phyloP scores from a whole-genome alignment of 306 rosid species.

The apple (Malus domestica) region DNA sequence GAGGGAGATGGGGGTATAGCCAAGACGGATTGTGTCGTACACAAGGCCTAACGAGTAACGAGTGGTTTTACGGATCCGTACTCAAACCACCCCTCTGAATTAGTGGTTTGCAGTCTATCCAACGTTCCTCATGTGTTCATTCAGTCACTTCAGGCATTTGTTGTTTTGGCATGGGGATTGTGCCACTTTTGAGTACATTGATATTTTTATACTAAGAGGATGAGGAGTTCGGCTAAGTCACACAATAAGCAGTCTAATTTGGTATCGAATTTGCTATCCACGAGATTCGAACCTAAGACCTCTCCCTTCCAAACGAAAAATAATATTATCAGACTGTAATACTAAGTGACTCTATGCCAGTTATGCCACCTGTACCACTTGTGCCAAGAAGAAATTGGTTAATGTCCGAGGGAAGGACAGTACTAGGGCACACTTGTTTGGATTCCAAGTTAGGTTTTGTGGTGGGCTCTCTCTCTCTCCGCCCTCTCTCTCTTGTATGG shows the following conservation, averaged over 20 bases:
- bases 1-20: neutral
- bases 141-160: neutral
- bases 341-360: too few relatives aligned
- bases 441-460: neutral
- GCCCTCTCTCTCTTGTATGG: too few relatives aligned
- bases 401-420: neutral
- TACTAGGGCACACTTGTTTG: too few relatives aligned
- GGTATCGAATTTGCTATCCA: fast-evolving
- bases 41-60: constrained; percentile 4
- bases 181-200: too few relatives aligned
- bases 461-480: too few relatives aligned
- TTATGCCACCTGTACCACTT: neutral
- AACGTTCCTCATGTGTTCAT: neutral
- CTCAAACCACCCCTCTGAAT: constrained; percentile 13
- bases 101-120: constrained; percentile 15
- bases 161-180: constrained; percentile 5
- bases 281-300: fast-evolving
- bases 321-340: too few relatives aligned
- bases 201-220: too few relatives aligned
- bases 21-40: neutral
- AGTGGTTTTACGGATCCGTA: constrained; percentile 10
- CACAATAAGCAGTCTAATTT: fast-evolving
- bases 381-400: neutral
- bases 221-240: fast-evolving
- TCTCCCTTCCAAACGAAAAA: too few relatives aligned